A percentile compares a stretch with the other conserved stretches of the same genome.
phyloP scores from a whole-genome alignment of 148 eudicot genomes.

The Vaccinium darrowii region DNA sequence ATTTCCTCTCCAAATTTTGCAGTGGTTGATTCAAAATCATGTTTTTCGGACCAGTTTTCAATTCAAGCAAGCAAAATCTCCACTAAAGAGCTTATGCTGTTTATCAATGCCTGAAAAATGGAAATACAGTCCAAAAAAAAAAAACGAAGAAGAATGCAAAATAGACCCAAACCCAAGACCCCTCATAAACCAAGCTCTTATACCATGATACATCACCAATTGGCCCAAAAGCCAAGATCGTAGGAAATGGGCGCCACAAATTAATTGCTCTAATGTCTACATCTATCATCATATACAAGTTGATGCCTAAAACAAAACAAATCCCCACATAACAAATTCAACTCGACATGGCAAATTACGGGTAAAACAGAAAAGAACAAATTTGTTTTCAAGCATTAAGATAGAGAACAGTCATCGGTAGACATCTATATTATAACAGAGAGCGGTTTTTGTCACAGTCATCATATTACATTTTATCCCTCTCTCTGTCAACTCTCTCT shows the following conservation, averaged over 20 bases:
- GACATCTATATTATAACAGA: too few relatives aligned
- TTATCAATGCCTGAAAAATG: not conserved
- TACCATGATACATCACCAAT: not conserved
- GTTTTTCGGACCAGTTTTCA: not conserved
- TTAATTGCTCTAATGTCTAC: not conserved
- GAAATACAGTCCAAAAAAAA: not conserved
- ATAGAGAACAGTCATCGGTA: not conserved
- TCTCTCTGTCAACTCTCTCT: too few relatives aligned
- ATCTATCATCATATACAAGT: not conserved
- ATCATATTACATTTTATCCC: too few relatives aligned
- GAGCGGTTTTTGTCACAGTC: too few relatives aligned
- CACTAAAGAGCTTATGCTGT: not conserved
- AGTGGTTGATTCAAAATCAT: not conserved
- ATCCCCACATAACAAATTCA: not conserved
- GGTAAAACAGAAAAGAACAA: not conserved
- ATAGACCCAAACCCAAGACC: not conserved
- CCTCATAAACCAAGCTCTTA: not conserved
- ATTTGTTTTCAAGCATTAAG: not conserved
- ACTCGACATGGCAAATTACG: not conserved
- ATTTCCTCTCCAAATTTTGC: not conserved
- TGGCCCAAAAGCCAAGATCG: not conserved
- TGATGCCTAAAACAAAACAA: not conserved
- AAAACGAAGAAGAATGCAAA: not conserved
- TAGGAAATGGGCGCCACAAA: not conserved
- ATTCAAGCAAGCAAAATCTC: not conserved